Conservation (phyloP, 108 stramenopile genomes). For the Cyclotella baltica region DNA sequence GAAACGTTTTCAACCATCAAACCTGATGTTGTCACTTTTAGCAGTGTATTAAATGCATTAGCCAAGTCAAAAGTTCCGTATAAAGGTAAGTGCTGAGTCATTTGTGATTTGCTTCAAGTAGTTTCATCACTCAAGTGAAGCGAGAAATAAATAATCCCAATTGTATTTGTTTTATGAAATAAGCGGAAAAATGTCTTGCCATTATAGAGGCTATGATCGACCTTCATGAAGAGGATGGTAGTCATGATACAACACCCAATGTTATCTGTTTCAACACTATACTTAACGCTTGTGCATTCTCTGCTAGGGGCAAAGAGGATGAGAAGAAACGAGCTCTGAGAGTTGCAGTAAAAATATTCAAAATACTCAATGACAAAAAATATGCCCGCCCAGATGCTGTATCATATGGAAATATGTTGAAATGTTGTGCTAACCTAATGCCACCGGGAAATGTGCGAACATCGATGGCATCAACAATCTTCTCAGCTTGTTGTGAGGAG, state of each 20-base stretch:
- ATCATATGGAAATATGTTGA: constrained; percentile 72
- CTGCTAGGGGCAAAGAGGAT: constrained; percentile 50
- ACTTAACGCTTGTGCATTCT: constrained; percentile 77
- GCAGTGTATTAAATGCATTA: constrained; percentile 66
- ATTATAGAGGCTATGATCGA: constrained; percentile 57
- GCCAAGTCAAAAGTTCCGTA: constrained; percentile 64
- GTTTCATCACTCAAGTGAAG: neutral
- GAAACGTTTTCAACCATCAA: constrained; percentile 41
- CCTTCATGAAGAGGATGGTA: constrained; percentile 43
- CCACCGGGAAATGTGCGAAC: constrained; percentile 57
- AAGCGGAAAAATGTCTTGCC: constrained; percentile 48
- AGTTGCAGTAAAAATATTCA: constrained; percentile 64
- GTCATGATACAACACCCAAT: constrained; percentile 54
- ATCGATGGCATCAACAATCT: constrained; percentile 61
- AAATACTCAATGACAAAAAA: constrained; percentile 19
- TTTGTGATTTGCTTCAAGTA: neutral
- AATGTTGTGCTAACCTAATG: constrained; percentile 68
- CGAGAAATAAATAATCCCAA: neutral
- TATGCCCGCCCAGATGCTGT: constrained; percentile 61
- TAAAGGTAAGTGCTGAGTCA: constrained; percentile 31
- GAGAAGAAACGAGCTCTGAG: constrained; percentile 58
- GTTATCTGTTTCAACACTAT: constrained; percentile 70
- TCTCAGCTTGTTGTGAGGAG: constrained; percentile 58
- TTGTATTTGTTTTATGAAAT: neutral
- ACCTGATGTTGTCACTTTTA: constrained; percentile 71